phyloP scores from a whole-genome alignment of 305 asterid species.

The Solanum hybrid region DNA sequence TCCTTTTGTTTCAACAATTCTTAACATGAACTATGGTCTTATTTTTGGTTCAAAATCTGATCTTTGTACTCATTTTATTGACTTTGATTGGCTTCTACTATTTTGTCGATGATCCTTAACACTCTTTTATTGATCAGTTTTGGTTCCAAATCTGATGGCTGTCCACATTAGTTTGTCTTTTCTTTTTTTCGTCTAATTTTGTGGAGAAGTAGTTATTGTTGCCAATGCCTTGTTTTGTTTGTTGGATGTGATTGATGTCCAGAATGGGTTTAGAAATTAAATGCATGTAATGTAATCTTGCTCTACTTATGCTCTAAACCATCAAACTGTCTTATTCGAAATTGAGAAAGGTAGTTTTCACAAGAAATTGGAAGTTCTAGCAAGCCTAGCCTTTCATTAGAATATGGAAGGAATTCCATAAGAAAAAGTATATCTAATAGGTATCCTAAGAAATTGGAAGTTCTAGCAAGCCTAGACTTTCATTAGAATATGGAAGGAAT shows the following conservation, averaged over 20 bases:
- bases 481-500: no score
- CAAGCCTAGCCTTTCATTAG: no score
- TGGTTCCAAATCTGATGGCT: not conserved
- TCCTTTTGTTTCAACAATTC: not conserved
- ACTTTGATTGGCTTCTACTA: not conserved
- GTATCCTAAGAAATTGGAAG: no score
- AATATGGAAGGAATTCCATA: no score
- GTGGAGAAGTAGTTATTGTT: not conserved
- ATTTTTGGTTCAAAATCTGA: not conserved
- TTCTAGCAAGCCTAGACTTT: no score
- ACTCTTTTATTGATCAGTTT: not conserved
- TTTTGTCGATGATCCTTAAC: not conserved
- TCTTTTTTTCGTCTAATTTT: not conserved
- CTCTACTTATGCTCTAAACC: not conserved
- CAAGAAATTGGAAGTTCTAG: no score
- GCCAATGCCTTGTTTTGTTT: not conserved
- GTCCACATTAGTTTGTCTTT: not conserved
- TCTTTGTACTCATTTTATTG: not conserved
- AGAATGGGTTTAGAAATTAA: not conserved
- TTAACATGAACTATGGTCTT: not conserved
- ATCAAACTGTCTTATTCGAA: not conserved
- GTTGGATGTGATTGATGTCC: not conserved
- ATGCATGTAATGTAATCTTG: not conserved
- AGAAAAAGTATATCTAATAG: no score
- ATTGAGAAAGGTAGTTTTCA: not conserved